Evolutionary conservation across 2,329 filamentous ascomycete species (phyloP), one percentile per base, ranked within the genome.

Genomic region (Aspergillus arachidicola): DNA sequence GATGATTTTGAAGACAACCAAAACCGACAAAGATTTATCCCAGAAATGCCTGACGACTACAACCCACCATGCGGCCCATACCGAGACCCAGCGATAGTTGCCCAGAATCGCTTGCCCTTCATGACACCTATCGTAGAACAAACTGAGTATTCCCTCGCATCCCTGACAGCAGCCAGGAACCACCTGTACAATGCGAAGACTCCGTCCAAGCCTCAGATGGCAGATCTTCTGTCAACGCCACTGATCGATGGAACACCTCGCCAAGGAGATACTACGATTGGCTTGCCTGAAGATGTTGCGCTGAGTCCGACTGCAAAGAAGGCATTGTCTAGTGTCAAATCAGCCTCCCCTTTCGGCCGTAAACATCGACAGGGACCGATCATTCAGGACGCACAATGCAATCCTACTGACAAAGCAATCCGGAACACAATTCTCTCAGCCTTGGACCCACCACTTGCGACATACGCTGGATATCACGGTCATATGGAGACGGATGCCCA

Each of bases 91-190:
- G 86, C 82, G 41, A 86, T 93, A 75, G 85, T 90, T 77, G 93
- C 93, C 64, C 96, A 97, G 73, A 97, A 94, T 78, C 90, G 94
- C 60, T 83, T 98, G 11, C 95, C 94, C 3, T 99, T 98, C 76
- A 98, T 99, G 95, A 99, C 95, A 0, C 95, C 95, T 1, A 99
- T 99, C 68, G 94, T 95, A 1, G 95, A 99, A 78, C 89, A 93
- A 71, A 99, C 95, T 0, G 95, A 99, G 78, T 91, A 89, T 12
- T 97, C 94, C 0, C 80, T 98, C 41, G 79, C 90, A 48, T 85
- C 86, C 5, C 88, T 32, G 84, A 87, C 58, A 79, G 83, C 67
- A 74, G 83, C 60, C 82, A 82, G 69, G 85, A 86, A 76, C 85
- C 85, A 68, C 85, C 85, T 76, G 82, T 88, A 76, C 71, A 85